Conservation (phyloP, 306 rosid species). For the Lagenaria siceraria region DNA sequence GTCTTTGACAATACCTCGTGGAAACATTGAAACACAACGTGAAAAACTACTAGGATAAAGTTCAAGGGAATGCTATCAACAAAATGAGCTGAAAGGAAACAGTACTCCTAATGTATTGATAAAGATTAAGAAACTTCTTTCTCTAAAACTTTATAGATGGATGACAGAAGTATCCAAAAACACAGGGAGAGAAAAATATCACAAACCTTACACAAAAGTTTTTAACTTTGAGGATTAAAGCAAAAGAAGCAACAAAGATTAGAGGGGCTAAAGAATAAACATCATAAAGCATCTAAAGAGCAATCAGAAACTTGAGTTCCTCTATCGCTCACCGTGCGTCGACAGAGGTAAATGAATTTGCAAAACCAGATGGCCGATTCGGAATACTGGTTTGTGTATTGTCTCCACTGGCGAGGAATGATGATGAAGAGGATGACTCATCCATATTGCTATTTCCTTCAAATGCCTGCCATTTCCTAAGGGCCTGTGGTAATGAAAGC, state of each 20-base stretch:
- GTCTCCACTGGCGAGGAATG: constrained; percentile 17
- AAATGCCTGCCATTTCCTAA: constrained; percentile 52
- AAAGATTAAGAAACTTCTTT: not conserved
- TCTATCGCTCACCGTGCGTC: constrained; percentile 27
- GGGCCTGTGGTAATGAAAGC: constrained; percentile 47
- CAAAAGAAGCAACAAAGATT: not conserved
- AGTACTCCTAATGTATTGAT: not conserved
- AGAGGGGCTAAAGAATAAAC: constrained; percentile 4
- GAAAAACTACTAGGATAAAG: not conserved
- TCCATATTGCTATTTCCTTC: constrained; percentile 29
- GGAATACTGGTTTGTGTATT: constrained; percentile 56
- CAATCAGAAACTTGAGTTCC: not conserved
- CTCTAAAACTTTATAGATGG: constrained; percentile 4
- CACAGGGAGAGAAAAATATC: not conserved
- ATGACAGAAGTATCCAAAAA: not conserved
- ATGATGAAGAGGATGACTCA: constrained; percentile 15
- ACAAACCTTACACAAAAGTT: not conserved
- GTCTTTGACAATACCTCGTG: not conserved
- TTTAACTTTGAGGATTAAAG: not conserved
- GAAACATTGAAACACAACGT: not conserved
- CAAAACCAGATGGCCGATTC: constrained; percentile 35
- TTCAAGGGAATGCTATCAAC: not conserved
- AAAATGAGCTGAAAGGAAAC: not conserved
- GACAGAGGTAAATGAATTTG: constrained; percentile 31
- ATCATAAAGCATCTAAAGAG: not conserved